Conservation (phyloP, 2,329 filamentous ascomycete species). For the Diaporthe batatas region DNA sequence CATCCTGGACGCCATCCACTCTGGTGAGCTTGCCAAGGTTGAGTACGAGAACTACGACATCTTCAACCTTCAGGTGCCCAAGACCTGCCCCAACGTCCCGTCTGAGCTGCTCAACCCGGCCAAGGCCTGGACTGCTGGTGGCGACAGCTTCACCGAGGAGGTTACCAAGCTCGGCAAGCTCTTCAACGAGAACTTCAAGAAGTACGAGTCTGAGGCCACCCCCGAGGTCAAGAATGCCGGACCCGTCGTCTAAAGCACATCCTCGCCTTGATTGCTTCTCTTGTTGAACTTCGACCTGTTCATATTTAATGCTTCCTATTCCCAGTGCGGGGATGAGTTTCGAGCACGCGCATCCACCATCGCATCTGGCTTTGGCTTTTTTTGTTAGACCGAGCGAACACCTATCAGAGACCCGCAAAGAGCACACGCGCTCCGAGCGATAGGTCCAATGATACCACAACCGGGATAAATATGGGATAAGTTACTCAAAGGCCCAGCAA, state of each 20-base stretch:
- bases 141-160: slow-evolving; percentile 85
- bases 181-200: slow-evolving; percentile 98
- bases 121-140: slow-evolving; percentile 88
- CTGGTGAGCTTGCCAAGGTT: slow-evolving; percentile 90
- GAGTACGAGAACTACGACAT: slow-evolving; percentile 96
- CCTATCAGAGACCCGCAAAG: slow-evolving; percentile 43
- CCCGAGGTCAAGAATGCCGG: slow-evolving; percentile 80
- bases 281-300: slow-evolving; percentile 23
- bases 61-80: slow-evolving; percentile 98
- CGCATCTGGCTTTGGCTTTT: slow-evolving; percentile 36
- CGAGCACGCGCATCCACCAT: slow-evolving; percentile 32
- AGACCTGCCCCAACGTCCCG: slow-evolving; percentile 88
- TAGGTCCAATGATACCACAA: slow-evolving; percentile 43
- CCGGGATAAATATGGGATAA: slow-evolving; percentile 26
- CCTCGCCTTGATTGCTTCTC: background rate
- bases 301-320: slow-evolving; percentile 25
- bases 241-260: slow-evolving; percentile 56
- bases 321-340: slow-evolving; percentile 16
- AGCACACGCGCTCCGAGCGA: slow-evolving; percentile 43
- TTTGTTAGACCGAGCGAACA: slow-evolving; percentile 29
- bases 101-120: slow-evolving; percentile 94
- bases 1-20: slow-evolving; percentile 98
- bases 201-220: slow-evolving; percentile 89
- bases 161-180: slow-evolving; percentile 90
- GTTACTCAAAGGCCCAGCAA: slow-evolving; percentile 39